These are phyloP conservation scores for Pleurotus platypus DNA, from an alignment of 768 basidiomycete genomes.

Conservation along the genomic window DNA sequence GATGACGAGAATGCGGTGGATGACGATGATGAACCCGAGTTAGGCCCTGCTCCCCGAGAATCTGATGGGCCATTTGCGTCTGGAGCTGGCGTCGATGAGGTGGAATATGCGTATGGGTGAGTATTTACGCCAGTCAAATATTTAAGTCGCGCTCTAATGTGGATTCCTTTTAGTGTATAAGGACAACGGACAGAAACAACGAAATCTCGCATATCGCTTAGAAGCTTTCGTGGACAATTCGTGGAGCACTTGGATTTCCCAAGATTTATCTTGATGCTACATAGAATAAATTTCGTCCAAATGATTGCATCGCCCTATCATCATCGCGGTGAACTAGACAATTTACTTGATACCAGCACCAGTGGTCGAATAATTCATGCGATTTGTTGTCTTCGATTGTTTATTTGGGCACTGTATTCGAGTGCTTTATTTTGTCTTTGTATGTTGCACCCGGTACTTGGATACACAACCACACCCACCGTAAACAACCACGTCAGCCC, in stretches of 20 bases:
- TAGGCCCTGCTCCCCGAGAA: constrained; percentile 77
- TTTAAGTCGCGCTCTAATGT: no score
- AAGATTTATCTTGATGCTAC: no score
- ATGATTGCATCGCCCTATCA: no score
- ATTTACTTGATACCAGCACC: not conserved
- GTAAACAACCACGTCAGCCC: constrained; percentile 26
- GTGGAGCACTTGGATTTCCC: no score
- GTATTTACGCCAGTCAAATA: constrained; percentile 19
- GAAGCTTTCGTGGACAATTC: no score
- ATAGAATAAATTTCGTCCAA: no score
- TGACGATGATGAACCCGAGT: constrained; percentile 61
- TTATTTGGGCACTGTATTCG: constrained; percentile 29
- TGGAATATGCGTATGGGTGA: constrained; percentile 85
- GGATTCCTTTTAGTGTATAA: no score
- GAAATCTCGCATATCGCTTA: no score
- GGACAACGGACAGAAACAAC: no score
- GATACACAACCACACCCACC: constrained; percentile 39
- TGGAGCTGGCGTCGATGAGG: constrained; percentile 84
- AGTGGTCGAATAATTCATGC: not conserved
- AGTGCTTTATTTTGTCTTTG: constrained; percentile 50
- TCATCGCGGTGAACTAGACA: not conserved
- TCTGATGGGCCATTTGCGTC: constrained; percentile 65
- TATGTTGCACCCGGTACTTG: constrained; percentile 55
- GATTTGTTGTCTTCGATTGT: not conserved
- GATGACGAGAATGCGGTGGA: constrained; percentile 76